Evolutionary conservation across 768 basidiomycete species (phyloP), one percentile per base, ranked within the genome.

Genomic region (Leccinum variicolor): DNA sequence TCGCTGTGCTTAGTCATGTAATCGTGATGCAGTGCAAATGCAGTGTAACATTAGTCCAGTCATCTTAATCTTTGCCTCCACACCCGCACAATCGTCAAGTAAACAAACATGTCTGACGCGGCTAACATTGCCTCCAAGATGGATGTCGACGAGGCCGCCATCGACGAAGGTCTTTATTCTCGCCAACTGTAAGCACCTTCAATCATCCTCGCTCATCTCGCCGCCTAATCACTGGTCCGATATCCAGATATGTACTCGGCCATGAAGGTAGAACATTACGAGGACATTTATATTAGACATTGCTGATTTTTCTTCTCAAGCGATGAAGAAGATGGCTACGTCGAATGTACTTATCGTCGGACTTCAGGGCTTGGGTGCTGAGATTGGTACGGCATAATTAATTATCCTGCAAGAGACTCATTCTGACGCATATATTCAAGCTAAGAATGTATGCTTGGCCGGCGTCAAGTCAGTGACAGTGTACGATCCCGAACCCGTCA

Each of bases 311-410:
- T n/a, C 47, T 26, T 48, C n/a, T 11, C 8, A 64, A 98, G 96
- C 96, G 47, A 98, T 98, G 97, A 97, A 97, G 81, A 89, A 87
- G 69, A 98, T 99, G 97, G 96, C 97, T 7, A 79, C 84, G 15
- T 98, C 95, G 36, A 97, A 97, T 69, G 90, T 98, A 43, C 83
- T 99, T 61, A 85, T 99, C 61, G 87, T 97, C 48, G 97, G 97
- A 10, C 75, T 94, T 69, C 87, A 89, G 57, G 97, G 97, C 54
- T 75, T 99, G 57, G 96, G 97, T 47, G 92, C 92, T 57, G 97
- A 99, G 75, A 97, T 98, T 67, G 96, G 95, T 86, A 76, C 58
- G 76, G 57, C 23, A 26, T 26, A 26, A 34, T 49, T 53, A 46
- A 34, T 48, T 53, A 39, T 36, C 45, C 23, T 60, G 50, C 28